These are phyloP conservation scores for Apiotrichum brassicae DNA, from an alignment of 1,284 basidiomycete species.

Conservation along the genomic window DNA sequence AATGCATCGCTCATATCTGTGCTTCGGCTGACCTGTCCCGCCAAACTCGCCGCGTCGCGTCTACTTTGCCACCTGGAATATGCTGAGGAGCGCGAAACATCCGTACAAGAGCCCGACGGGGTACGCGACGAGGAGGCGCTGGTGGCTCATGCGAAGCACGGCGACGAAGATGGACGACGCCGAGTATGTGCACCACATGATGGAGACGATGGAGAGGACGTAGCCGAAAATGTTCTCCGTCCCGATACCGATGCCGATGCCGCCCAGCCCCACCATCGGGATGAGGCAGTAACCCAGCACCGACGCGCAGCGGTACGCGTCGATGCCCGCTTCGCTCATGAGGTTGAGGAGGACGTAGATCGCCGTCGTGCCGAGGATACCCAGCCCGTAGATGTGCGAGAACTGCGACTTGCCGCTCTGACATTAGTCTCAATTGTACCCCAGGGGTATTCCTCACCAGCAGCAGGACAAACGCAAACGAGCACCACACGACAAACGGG, in stretches of 20 bases:
- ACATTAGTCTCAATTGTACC: not conserved
- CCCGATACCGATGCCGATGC: slow-evolving; percentile 77
- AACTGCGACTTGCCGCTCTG: slow-evolving; percentile 98
- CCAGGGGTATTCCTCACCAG: slow-evolving; percentile 59
- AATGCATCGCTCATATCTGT: too few species aligned
- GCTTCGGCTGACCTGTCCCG: too few species aligned
- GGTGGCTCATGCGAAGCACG: slow-evolving; percentile 86
- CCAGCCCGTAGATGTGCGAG: slow-evolving; percentile 97
- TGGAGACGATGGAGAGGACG: slow-evolving; percentile 67
- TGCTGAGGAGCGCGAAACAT: slow-evolving; percentile 79
- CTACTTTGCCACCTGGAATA: slow-evolving; percentile 43
- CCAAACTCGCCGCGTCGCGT: too few species aligned
- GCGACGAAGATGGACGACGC: slow-evolving; percentile 91
- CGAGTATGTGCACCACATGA: slow-evolving; percentile 91
- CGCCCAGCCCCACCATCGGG: slow-evolving; percentile 93
- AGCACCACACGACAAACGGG: slow-evolving; percentile 85
- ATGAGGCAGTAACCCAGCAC: slow-evolving; percentile 96
- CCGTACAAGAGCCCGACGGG: slow-evolving; percentile 86
- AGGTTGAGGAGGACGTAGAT: slow-evolving; percentile 94
- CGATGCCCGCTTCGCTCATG: slow-evolving; percentile 93
- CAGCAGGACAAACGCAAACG: slow-evolving; percentile 84
- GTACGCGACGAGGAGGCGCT: slow-evolving; percentile 86
- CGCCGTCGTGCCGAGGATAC: slow-evolving; percentile 84
- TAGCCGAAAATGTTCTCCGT: slow-evolving; percentile 82
- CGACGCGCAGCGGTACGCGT: slow-evolving; percentile 90